phyloP scores from a whole-genome alignment of 2,329 filamentous ascomycete species.

The Monilinia fructicola region DNA sequence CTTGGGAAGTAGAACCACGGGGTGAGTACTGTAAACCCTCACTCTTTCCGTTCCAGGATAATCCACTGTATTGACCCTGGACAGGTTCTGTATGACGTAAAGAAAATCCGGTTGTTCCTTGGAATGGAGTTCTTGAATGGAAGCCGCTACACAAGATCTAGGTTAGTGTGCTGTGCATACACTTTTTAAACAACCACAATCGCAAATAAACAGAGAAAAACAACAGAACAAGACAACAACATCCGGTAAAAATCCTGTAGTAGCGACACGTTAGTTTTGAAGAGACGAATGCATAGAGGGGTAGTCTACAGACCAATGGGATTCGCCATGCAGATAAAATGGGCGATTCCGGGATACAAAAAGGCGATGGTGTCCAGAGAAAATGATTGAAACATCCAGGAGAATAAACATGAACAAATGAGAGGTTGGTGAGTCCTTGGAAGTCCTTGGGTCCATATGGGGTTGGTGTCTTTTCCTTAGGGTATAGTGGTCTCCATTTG shows the following conservation, averaged over 20 bases:
- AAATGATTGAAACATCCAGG: slow-evolving; percentile 15
- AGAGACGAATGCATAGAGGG: slow-evolving; percentile 16
- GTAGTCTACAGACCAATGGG: slow-evolving; percentile 32
- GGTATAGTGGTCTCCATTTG: slow-evolving; percentile 5
- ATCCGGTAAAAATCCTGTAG: slow-evolving; percentile 29
- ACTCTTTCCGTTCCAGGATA: slow-evolving; percentile 36
- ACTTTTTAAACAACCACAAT: slow-evolving; percentile 30
- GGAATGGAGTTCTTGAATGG: slow-evolving; percentile 32
- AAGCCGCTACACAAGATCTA: slow-evolving; percentile 37
- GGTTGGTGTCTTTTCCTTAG: slow-evolving; percentile 8
- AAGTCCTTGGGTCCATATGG: slow-evolving; percentile 18
- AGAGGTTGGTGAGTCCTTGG: slow-evolving; percentile 10
- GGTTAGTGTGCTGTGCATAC: slow-evolving; percentile 41
- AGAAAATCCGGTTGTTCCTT: slow-evolving; percentile 38
- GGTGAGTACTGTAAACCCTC: slow-evolving; percentile 42
- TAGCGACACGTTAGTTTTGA: slow-evolving; percentile 28
- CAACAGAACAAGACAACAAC: slow-evolving; percentile 29
- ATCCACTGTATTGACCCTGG: slow-evolving; percentile 39
- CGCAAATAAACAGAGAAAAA: slow-evolving; percentile 15
- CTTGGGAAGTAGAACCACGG: slow-evolving; percentile 33
- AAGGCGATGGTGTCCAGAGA: background rate
- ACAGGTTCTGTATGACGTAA: slow-evolving; percentile 40
- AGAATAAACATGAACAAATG: slow-evolving; percentile 11
- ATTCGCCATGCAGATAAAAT: background rate
- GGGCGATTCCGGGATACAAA: background rate